Conservation (phyloP, 345 rosid genomes). For the Camelina hispida region DNA sequence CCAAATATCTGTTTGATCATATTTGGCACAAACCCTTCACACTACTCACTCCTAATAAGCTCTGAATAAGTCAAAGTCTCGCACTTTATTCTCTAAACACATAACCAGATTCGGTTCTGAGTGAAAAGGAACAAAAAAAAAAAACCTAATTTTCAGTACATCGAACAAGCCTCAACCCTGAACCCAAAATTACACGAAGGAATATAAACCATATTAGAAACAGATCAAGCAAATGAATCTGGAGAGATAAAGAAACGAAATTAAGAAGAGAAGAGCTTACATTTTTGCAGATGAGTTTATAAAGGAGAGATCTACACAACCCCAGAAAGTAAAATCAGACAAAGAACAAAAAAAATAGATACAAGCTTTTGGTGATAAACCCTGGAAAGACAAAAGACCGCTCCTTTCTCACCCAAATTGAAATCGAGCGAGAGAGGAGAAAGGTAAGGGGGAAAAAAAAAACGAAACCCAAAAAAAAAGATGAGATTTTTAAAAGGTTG, state of each 20-base stretch:
- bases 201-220: background rate
- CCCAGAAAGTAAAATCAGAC: background rate
- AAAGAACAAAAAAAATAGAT: background rate
- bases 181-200: no score
- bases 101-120: background rate
- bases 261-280: conserved; percentile 30
- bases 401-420: conserved; percentile 40
- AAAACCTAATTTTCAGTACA: background rate
- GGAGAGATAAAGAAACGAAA: background rate
- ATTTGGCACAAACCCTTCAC: conserved; percentile 24
- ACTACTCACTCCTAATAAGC: conserved; percentile 2
- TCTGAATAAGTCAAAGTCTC: background rate
- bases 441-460: background rate
- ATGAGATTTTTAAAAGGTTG: conserved; percentile 22
- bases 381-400: conserved; percentile 37
- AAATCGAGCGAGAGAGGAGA: conserved; percentile 35
- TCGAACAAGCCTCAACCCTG: background rate
- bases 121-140: no score
- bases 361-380: conserved; percentile 42
- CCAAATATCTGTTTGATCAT: conserved; percentile 88
- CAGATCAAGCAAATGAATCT: conserved; percentile 5
- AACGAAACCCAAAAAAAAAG: conserved; percentile 14
- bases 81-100: background rate
- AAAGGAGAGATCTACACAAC: conserved; percentile 26
- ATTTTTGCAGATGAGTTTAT: conserved; percentile 10